Evolutionary conservation across 805 yeast species (phyloP).

Genomic region (Metschnikowia gelsemii): DNA sequence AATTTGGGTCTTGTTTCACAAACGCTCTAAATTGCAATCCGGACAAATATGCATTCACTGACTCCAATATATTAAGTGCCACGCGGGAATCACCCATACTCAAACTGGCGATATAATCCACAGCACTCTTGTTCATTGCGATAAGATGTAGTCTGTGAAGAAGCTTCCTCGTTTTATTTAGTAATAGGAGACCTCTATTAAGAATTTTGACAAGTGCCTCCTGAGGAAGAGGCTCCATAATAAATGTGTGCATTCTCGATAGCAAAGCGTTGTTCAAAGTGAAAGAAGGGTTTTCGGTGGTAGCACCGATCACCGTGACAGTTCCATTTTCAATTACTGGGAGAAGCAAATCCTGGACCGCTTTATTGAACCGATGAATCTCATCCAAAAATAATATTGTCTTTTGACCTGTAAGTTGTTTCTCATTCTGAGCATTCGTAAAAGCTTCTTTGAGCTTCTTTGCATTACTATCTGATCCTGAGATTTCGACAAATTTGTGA

Average conservation of each 20-base stretch:
- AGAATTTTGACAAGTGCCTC: slow-evolving; percentile 37
- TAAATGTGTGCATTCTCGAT: slow-evolving; percentile 45
- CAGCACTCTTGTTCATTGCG: slow-evolving; percentile 53
- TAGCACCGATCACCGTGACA: slow-evolving; percentile 44
- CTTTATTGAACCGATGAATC: slow-evolving; percentile 45
- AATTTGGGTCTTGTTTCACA: slow-evolving; percentile 14
- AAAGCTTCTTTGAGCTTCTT: slow-evolving; percentile 38
- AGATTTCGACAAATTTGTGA: slow-evolving; percentile 38
- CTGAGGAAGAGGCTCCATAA: slow-evolving; percentile 39
- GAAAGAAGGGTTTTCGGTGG: slow-evolving; percentile 65
- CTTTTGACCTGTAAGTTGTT: slow-evolving; percentile 31
- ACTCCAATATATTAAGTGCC: slow-evolving; percentile 77
- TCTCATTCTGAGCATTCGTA: slow-evolving; percentile 37
- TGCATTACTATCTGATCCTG: slow-evolving; percentile 40
- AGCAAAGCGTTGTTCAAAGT: slow-evolving; percentile 42
- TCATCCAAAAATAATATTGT: slow-evolving; percentile 42
- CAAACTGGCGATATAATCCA: slow-evolving; percentile 66
- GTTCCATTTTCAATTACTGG: slow-evolving; percentile 44
- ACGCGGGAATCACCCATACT: slow-evolving; percentile 89
- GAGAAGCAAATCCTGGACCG: slow-evolving; percentile 41
- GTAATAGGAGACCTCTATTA: slow-evolving; percentile 44
- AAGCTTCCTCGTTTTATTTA: slow-evolving; percentile 59
- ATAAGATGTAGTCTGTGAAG: slow-evolving; percentile 50
- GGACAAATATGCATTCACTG: slow-evolving; percentile 57
- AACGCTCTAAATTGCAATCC: slow-evolving; percentile 25